phyloP scores from a whole-genome alignment of 208 protist species.

The Leishmania major region DNA sequence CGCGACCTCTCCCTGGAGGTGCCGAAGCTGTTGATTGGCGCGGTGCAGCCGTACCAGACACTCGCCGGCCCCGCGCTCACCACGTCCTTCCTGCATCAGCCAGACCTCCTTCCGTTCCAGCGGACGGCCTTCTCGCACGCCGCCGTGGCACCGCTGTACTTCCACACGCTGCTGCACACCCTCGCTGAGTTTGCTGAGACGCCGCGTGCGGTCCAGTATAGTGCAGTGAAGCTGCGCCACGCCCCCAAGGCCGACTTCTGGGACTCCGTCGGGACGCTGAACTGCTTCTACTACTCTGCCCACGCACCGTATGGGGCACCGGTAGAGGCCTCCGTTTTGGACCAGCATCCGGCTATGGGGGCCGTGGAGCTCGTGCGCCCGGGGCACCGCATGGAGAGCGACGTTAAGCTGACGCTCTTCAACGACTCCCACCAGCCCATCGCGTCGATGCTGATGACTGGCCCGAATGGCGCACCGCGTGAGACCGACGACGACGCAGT shows the following conservation, averaged over 20 bases:
- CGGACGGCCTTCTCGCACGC: constrained; percentile 51
- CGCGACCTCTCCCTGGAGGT: constrained; percentile 48
- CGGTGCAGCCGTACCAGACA: constrained; percentile 87
- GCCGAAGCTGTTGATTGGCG: constrained; percentile 59
- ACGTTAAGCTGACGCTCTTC: constrained; percentile 80
- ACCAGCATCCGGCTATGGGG: constrained; percentile 57
- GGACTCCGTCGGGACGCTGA: constrained; percentile 64
- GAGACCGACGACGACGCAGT: background rate
- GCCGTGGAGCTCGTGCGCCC: constrained; percentile 71
- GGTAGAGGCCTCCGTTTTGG: background rate
- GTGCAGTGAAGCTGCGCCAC: constrained; percentile 44
- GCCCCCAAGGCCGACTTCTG: constrained; percentile 76
- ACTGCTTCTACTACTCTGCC: constrained; percentile 68
- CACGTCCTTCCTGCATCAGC: constrained; percentile 63
- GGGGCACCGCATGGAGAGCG: constrained; percentile 55
- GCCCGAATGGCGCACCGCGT: constrained; percentile 13
- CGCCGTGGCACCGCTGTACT: constrained; percentile 60
- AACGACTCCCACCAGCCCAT: constrained; percentile 44
- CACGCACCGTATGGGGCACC: constrained; percentile 13
- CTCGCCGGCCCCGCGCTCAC: constrained; percentile 77
- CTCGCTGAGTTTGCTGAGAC: constrained; percentile 83
- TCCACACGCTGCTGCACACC: constrained; percentile 75
- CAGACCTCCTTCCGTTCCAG: constrained; percentile 70
- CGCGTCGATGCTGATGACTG: constrained; percentile 74
- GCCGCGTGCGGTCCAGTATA: constrained; percentile 51